Conservation (phyloP, 179 eudicot species). For the Beta corolliflora region DNA sequence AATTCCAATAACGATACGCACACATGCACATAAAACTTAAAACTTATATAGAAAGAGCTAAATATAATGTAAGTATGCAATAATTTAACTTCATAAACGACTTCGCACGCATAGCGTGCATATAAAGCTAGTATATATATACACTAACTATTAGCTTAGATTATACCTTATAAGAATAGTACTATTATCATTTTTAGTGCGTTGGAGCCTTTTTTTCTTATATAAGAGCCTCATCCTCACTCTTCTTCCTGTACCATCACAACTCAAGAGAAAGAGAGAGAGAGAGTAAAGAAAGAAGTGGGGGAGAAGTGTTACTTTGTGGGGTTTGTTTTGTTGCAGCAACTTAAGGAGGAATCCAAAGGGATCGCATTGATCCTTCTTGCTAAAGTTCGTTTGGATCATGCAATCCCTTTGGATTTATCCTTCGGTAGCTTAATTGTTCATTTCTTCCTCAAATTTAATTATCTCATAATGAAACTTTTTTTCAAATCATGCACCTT, state of each 20-base stretch:
- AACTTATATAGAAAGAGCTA: too few species aligned
- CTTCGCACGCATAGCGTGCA: too few species aligned
- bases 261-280: conserved; percentile 8
- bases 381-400: conserved; percentile 52
- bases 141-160: neutral
- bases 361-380: conserved; percentile 98
- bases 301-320: conserved; percentile 3
- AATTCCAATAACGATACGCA: too few species aligned
- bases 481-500: too few species aligned
- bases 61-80: too few species aligned
- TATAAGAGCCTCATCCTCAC: conserved; percentile 11
- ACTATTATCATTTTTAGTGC: neutral
- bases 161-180: neutral
- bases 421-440: conserved; percentile 36
- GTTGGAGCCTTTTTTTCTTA: conserved; percentile 1
- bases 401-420: conserved; percentile 93
- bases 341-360: conserved; percentile 83
- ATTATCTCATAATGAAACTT: neutral
- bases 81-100: too few species aligned
- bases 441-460: neutral
- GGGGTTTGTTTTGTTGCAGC: conserved; percentile 29
- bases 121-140: too few species aligned
- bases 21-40: too few species aligned
- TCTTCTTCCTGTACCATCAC: neutral
- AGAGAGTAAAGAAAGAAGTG: neutral